Evolutionary conservation across 805 yeast species (phyloP).

Genomic region (Yamadazyma nakazawae): DNA sequence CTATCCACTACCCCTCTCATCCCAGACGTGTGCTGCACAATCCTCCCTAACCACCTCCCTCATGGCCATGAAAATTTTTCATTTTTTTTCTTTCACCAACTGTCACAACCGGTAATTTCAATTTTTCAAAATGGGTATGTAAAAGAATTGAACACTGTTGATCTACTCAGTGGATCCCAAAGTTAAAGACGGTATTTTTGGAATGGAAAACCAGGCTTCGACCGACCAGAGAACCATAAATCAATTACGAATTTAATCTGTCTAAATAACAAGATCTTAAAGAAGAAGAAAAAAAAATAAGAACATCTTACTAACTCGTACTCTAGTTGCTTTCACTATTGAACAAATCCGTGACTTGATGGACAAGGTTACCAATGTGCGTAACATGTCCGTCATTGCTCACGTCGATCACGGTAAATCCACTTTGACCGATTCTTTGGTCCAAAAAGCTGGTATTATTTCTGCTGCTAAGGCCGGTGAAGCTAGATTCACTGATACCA

Average conservation of each 20-base stretch:
- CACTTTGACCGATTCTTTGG: slow-evolving; percentile 98
- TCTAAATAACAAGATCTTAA: too few species aligned
- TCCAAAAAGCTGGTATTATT: slow-evolving; percentile 98
- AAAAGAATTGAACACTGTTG: not conserved
- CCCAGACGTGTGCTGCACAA: not conserved
- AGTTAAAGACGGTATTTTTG: not conserved
- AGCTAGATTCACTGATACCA: slow-evolving; percentile 99
- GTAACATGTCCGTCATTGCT: slow-evolving; percentile 99
- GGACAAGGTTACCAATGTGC: slow-evolving; percentile 99
- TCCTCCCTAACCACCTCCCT: not conserved
- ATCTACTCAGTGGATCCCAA: not conserved
- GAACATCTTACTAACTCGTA: slow-evolving; percentile 24
- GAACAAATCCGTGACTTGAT: slow-evolving; percentile 95
- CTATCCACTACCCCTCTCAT: not conserved
- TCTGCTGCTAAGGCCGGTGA: slow-evolving; percentile 99
- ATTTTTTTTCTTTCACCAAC: slow-evolving; percentile 4
- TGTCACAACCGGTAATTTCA: slow-evolving; percentile 5
- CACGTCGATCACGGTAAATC: slow-evolving; percentile 99
- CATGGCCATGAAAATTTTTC: slow-evolving; percentile 7
- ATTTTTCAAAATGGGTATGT: slow-evolving; percentile 36
- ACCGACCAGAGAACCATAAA: too few species aligned
- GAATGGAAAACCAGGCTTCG: too few species aligned
- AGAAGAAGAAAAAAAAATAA: too few species aligned
- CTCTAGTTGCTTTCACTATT: slow-evolving; percentile 48
- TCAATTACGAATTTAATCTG: too few species aligned